phyloP scores from a whole-genome alignment of 169 alveolate genomes.

The Perkinsus olseni region DNA sequence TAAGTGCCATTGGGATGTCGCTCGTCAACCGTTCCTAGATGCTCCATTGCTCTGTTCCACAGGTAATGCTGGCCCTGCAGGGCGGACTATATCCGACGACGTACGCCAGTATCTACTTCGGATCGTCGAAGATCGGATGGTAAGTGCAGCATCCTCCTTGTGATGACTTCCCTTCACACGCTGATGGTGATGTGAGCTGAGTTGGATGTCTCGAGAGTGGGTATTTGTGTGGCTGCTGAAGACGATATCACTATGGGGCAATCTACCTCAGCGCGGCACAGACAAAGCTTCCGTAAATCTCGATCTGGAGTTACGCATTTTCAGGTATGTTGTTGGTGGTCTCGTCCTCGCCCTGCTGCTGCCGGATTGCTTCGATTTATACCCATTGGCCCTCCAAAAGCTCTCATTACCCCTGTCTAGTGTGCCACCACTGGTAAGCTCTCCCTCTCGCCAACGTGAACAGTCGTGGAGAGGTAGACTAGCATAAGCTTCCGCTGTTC shows the following conservation, averaged over 20 bases:
- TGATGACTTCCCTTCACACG: too few species aligned
- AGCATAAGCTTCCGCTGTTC: too few species aligned
- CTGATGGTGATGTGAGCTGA: too few species aligned
- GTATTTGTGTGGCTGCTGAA: too few species aligned
- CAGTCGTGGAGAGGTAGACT: too few species aligned
- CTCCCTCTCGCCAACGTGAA: too few species aligned
- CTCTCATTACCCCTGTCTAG: not conserved
- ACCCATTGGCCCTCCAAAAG: not conserved
- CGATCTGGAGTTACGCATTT: too few species aligned
- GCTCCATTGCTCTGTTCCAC: too few species aligned
- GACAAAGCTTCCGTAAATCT: too few species aligned
- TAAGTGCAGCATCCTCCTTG: not conserved
- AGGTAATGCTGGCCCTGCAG: not conserved
- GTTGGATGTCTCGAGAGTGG: too few species aligned
- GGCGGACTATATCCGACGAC: not conserved
- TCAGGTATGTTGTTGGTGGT: not conserved
- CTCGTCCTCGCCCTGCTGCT: not conserved
- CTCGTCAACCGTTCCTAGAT: not conserved
- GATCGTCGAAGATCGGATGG: not conserved
- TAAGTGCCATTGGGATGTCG: not conserved
- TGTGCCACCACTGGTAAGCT: not conserved
- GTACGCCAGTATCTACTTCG: not conserved
- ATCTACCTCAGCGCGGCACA: too few species aligned
- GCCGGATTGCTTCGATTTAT: not conserved
- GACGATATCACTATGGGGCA: too few species aligned